Evolutionary conservation across 75 land plant species (phyloP).

Genomic region (Isoetes taiwanensis): DNA sequence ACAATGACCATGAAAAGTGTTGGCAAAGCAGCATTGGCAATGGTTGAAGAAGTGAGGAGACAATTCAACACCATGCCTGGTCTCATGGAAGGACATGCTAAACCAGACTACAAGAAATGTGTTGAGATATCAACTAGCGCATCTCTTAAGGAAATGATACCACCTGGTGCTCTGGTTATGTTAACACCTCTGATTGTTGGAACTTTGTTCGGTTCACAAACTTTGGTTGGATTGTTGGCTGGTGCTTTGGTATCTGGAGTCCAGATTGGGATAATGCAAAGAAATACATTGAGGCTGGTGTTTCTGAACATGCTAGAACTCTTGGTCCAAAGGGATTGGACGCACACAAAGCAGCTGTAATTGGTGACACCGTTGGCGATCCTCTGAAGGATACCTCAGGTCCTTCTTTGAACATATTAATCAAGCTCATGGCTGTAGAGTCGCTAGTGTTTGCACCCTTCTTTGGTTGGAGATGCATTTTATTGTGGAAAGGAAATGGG

Average conservation of each 20-base stretch:
- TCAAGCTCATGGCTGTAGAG: conserved; percentile 72
- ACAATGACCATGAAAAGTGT: conserved; percentile 59
- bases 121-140: conserved; percentile 49
- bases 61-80: conserved; percentile 47
- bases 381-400: conserved; percentile 66
- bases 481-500: no score
- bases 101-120: conserved; percentile 54
- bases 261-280: conserved; percentile 65
- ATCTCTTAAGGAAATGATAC: conserved; percentile 44
- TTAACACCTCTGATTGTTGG: conserved; percentile 59
- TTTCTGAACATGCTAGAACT: conserved; percentile 37
- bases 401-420: conserved; percentile 54
- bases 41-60: conserved; percentile 72
- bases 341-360: conserved; percentile 56
- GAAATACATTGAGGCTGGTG: conserved; percentile 74
- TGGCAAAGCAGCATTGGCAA: conserved; percentile 64
- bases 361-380: conserved; percentile 63
- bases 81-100: conserved; percentile 31
- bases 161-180: conserved; percentile 60
- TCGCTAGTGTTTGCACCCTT: conserved; percentile 61
- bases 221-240: conserved; percentile 39
- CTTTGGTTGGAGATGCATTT: no score
- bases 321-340: conserved; percentile 66
- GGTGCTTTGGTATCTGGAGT: conserved; percentile 32
- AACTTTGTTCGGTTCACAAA: conserved; percentile 52